Conservation (phyloP, 371 early-diverging fungal species). For the Apophysomyces variabilis region DNA sequence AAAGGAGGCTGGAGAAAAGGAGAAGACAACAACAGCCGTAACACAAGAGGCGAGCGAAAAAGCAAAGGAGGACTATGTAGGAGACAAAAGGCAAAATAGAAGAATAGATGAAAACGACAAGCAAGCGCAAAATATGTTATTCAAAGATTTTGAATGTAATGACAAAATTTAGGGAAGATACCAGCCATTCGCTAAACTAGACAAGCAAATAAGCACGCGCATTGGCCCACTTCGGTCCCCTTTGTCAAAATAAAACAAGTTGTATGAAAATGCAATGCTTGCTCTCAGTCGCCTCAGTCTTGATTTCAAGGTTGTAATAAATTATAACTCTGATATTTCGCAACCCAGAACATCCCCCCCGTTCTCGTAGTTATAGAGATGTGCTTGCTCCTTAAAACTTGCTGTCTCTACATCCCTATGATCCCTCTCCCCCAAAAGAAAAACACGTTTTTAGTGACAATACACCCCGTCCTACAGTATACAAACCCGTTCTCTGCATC, state of each 20-base stretch:
- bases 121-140: conserved; percentile 59
- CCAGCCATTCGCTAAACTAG: conserved; percentile 69
- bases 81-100: conserved; percentile 36
- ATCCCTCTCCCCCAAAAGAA: not conserved
- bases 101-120: conserved; percentile 66
- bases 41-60: conserved; percentile 11
- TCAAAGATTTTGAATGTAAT: conserved; percentile 51
- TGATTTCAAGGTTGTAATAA: conserved; percentile 5
- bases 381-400: conserved; percentile 7
- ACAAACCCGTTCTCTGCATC: conserved; percentile 3
- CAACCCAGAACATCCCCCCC: not conserved
- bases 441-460: conserved; percentile 8
- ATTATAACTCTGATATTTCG: conserved; percentile 5
- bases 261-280: conserved; percentile 4
- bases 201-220: conserved; percentile 22
- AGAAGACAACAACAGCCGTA: conserved; percentile 1
- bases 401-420: conserved; percentile 6
- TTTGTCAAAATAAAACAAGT: conserved; percentile 9
- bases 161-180: conserved; percentile 70
- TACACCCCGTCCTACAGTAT: conserved; percentile 2
- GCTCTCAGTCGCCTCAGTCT: not conserved
- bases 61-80: conserved; percentile 19
- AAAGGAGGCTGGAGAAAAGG: conserved; percentile 7
- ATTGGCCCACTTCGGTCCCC: conserved; percentile 6
- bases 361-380: conserved; percentile 1